Base-by-base conservation (phyloP, 768 basidiomycete genomes). In the Boletus sensibilis region DNA sequence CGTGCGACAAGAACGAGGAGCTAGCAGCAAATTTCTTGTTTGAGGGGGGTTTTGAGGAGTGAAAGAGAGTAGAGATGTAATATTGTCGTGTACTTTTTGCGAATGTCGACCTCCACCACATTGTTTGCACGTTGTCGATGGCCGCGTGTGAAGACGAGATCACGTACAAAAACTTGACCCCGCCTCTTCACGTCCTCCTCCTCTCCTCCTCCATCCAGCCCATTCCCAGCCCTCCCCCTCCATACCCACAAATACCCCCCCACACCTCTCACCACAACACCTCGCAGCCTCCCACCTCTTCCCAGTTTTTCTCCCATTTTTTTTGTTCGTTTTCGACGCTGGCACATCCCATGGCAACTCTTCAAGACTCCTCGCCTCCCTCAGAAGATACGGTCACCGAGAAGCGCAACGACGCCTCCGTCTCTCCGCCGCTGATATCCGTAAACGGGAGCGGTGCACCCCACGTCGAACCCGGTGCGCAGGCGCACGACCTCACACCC, bases 1-100 rank as follows among this genome's bases (percentile, higher is more conserved):
- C 87, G 2, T 98, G 95, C 72, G 97, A 94, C 71, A 94, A 92
- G 81, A 94, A 98, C 68, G 97, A 98, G 74, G 94, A 98, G 68
- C 75, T 95, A 20, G 94, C 97, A 10, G 97, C 96, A 14, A 97
- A 97, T 68, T 96, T 87, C 65, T 72, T 98, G 64, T 95, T 98
- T 60, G 94, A 96, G 76, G 85, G 64, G 3, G 85, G 84, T 29
- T 29, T 29, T 29, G 27, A 29, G 1, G 85, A 82, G 18, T 61
- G 31, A 41, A 34, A 6, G 13, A 27, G 18, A 27, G 34, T 46
- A 13, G 39, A 11, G 33, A n/a, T 39, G 43, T 53, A 35, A 16
- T 34, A 13, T 29, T n/a, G 37, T 38, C 47, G 51, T 60, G 44
- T 52, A 55, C 53, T 18, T 29, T 25, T 34, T 49, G 48, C 44